Conservation (phyloP, 768 basidiomycete species). For the Boletus reticulatus region DNA sequence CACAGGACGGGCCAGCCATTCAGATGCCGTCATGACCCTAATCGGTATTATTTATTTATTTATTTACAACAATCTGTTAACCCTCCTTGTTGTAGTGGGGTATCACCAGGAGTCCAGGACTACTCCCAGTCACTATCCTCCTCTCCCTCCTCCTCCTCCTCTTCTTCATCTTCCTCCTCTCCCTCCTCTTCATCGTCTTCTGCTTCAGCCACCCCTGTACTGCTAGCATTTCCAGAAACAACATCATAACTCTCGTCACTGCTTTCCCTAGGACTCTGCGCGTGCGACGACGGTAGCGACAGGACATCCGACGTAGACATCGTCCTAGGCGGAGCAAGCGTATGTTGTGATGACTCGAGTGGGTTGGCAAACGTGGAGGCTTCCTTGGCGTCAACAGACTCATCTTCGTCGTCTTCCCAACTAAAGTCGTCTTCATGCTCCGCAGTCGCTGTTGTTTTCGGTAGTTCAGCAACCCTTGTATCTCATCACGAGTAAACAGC, state of each 20-base stretch:
- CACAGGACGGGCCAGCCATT: not conserved
- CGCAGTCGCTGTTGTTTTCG: slow-evolving; percentile 42
- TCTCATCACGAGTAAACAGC: slow-evolving; percentile 8
- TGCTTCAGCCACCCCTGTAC: slow-evolving; percentile 32
- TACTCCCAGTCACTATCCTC: slow-evolving; percentile 56
- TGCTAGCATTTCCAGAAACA: slow-evolving; percentile 53
- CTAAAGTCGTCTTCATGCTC: slow-evolving; percentile 86
- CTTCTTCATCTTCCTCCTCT: slow-evolving; percentile 32
- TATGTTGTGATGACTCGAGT: slow-evolving; percentile 23
- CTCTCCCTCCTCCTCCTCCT: slow-evolving; percentile 7
- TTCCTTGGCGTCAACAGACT: slow-evolving; percentile 29
- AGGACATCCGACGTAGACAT: slow-evolving; percentile 17
- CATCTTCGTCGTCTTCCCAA: slow-evolving; percentile 94
- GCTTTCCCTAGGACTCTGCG: slow-evolving; percentile 48
- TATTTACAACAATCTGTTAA: too few relatives aligned
- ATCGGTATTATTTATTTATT: not conserved
- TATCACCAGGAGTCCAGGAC: too few relatives aligned
- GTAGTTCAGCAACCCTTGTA: slow-evolving; percentile 1
- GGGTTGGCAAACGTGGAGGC: not conserved
- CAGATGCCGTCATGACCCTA: slow-evolving; percentile 9
- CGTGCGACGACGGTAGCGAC: slow-evolving; percentile 32
- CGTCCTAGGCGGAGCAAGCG: slow-evolving; percentile 23
- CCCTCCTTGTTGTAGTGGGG: too few relatives aligned
- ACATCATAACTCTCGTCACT: slow-evolving; percentile 71
- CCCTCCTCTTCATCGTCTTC: slow-evolving; percentile 30